Base-by-base conservation (phyloP, 2,329 filamentous ascomycete genomes). In the Ophiostoma sp. region DNA sequence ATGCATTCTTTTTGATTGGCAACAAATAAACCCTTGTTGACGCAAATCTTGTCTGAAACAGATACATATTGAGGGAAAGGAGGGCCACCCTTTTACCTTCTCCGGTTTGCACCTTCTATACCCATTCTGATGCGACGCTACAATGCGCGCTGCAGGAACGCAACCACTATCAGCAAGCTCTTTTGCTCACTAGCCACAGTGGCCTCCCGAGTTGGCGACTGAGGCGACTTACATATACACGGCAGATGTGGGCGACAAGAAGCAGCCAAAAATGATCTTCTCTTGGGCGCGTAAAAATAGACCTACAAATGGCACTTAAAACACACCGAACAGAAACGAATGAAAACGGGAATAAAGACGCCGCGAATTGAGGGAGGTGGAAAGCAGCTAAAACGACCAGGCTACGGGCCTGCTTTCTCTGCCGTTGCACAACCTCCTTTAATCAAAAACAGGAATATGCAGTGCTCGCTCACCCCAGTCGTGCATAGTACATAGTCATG, bases 31-130 rank as follows among this genome's bases (percentile, higher is more conserved):
- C 59, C 59, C 70, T 28, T 64, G 70, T 33, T 25, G 33, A 69
- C 8, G 42, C 42, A 57, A 72, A 64, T 36, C 42, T 69, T 42
- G 39, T 59, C 55, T 72, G 69, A 72, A 74, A 74, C 68, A 45
- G 55, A 22, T 39, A 45, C 45, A 48, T 33, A 19, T 42, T 22
- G 48, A 55, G 48, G 22, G 28, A 8, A 31, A 57, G 48, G 12
- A 50, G n/a, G 19, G 48, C 28, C 28, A 48, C 17, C n/a, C n/a
- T 45, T 25, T 19, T 25, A n/a, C 42, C 25, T 68, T 33, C 66
- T 52, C 19, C 28, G 28, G 45, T 39, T 22, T 45, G 61, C n/a
- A 66, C 19, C 68, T 55, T 69, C 28, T 48, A 22, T 33, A 42
- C 39, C 28, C 64, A 17, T 50, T 55, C 70, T 45, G 66, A 52